These are phyloP conservation scores for Tausonia pullulans DNA, from an alignment of 1,284 basidiomycete genomes.

Conservation along the genomic window DNA sequence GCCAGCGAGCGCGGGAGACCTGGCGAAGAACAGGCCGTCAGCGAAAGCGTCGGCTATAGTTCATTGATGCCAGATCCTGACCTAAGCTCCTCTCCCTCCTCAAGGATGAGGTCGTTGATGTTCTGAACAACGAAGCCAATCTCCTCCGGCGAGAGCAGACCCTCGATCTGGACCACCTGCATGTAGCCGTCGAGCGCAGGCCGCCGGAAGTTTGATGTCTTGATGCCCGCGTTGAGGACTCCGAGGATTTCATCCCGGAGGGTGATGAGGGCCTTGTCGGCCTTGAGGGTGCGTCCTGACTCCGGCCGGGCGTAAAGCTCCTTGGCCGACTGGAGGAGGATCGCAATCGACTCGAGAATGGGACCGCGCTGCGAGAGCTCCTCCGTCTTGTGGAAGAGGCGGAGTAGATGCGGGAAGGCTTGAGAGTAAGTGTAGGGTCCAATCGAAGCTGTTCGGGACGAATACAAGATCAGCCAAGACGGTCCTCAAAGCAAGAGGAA, in stretches of 20 bases:
- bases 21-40: not conserved
- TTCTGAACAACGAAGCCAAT: conserved; percentile 65
- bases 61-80: conserved; percentile 37
- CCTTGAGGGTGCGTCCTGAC: conserved; percentile 23
- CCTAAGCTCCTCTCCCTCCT: conserved; percentile 44
- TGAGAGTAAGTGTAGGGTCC: conserved; percentile 55
- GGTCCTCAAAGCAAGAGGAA: conserved; percentile 2
- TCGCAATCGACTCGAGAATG: conserved; percentile 48
- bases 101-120: conserved; percentile 56
- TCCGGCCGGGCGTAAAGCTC: conserved; percentile 27
- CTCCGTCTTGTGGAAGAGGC: conserved; percentile 60
- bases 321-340: conserved; percentile 31
- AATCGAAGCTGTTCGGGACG: conserved; percentile 47
- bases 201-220: conserved; percentile 10
- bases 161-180: conserved; percentile 48
- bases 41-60: conserved; percentile 19
- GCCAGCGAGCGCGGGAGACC: conserved; percentile 48
- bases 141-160: conserved; percentile 59
- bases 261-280: conserved; percentile 43
- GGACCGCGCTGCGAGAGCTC: conserved; percentile 63
- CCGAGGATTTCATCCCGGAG: conserved; percentile 68
- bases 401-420: conserved; percentile 59
- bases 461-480: not conserved
- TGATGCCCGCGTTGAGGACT: conserved; percentile 44
- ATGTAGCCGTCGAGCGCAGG: conserved; percentile 18